Conservation (phyloP, 805 yeast species). For the Tetrapisispora iriomotensis region DNA sequence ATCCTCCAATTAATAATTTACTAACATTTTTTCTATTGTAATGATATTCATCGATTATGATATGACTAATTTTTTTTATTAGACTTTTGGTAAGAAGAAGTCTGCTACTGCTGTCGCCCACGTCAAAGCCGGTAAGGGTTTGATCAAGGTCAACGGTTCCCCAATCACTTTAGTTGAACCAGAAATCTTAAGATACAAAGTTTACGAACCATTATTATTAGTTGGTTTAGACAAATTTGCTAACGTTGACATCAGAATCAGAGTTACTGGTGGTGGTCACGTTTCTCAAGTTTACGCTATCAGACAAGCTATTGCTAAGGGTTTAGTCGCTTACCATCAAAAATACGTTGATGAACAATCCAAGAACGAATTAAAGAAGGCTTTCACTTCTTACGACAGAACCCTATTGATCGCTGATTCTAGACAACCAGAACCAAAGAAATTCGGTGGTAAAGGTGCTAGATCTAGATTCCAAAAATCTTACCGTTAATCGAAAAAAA, state of each 20-base stretch:
- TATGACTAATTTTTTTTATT: conserved; percentile 14
- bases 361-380: conserved; percentile 98
- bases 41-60: background rate
- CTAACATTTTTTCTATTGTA: conserved; percentile 6
- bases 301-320: conserved; percentile 99
- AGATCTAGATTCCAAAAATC: conserved; percentile 99
- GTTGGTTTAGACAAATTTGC: conserved; percentile 99
- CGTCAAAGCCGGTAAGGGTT: conserved; percentile 98
- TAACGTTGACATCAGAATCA: conserved; percentile 96
- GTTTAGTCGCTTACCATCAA: conserved; percentile 98
- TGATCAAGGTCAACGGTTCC: conserved; percentile 97
- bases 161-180: conserved; percentile 99
- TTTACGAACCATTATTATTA: conserved; percentile 96
- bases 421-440: conserved; percentile 99
- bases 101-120: conserved; percentile 99
- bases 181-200: conserved; percentile 98
- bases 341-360: conserved; percentile 99
- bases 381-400: conserved; percentile 96
- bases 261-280: conserved; percentile 99
- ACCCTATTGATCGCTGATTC: conserved; percentile 98
- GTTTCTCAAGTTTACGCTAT: conserved; percentile 99
- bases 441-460: conserved; percentile 99
- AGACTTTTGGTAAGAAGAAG: conserved; percentile 99
- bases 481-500: conserved; percentile 73
- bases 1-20: too few relatives aligned